Base-by-base conservation (phyloP, 805 yeast genomes). In the Cyberlindnera saturnus region DNA sequence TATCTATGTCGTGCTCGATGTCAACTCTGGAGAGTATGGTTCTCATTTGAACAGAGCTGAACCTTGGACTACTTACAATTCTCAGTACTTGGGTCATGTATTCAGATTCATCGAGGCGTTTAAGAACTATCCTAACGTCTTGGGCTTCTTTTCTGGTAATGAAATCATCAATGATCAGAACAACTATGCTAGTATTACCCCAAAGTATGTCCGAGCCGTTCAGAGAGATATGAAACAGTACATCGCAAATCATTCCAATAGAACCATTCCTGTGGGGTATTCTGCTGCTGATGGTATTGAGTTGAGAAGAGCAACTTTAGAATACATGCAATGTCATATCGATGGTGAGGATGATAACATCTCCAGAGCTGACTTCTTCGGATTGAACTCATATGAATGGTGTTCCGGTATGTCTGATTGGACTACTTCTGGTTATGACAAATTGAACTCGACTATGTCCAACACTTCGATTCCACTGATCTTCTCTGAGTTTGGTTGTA, bases 371-470 rank as follows among this genome's bases (percentile, higher is more conserved):
- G 97, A 91, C 62, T 89, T 91, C 71, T 89, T 85, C 63, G 99
- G 97, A 13, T 77, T 91, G 60, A 91, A 93, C 70, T 87, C 95
- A 41, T 93, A 93, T 65, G 84, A 88, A 48, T 91, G 98, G 98
- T 93, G 98, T 69, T 86, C 95, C 0, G 87, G 87, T 37, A 47
- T 55, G 14, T 77, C 83, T 28, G 69, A 76, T 53, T 87, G 84
- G 82, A 49, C 65, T 16, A 64, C 77, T 7, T 79, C 90, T 3
- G 96, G 95, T 36, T 90, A 85, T 63, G 75, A 69, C 36, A 59
- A 60, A 15, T 68, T 87, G 51, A 79, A 81, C 53, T 58, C 75
- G 38, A 76, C 80, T 29, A 76, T 76, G 59, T 54, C 69, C 35
- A 76, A 81, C 62, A 71, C 82, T 42, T 71, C 82, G 2, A 71